These are phyloP conservation scores for Magnaporthiopsis poae DNA, from an alignment of 2,329 filamentous ascomycete species.

Conservation along the genomic window DNA sequence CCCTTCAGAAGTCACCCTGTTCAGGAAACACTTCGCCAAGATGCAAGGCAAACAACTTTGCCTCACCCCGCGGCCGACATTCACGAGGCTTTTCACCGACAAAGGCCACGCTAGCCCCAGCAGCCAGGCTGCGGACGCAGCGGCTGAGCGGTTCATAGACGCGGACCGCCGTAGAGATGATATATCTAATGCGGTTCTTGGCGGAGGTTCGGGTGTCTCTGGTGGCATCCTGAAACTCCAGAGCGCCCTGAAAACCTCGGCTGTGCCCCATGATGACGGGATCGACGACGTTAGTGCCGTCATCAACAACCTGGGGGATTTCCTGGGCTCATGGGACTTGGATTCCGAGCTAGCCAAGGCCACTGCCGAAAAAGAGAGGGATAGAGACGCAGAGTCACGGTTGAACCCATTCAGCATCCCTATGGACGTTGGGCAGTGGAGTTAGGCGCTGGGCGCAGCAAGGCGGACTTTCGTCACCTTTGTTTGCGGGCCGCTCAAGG, in stretches of 20 bases:
- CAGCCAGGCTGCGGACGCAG: conserved; percentile 34
- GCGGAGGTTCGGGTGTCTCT: background rate
- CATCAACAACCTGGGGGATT: conserved; percentile 35
- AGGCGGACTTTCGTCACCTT: background rate
- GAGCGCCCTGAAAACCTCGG: background rate
- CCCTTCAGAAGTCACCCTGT: conserved; percentile 4
- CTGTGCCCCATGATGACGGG: background rate
- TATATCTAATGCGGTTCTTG: background rate
- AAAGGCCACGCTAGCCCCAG: conserved; percentile 7
- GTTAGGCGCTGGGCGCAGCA: background rate
- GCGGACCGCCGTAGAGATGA: conserved; percentile 27
- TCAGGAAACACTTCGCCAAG: conserved; percentile 6
- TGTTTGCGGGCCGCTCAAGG: background rate
- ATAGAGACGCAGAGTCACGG: conserved; percentile 7
- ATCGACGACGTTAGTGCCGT: conserved; percentile 37
- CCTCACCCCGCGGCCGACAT: background rate
- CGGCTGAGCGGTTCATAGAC: conserved; percentile 40
- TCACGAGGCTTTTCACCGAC: background rate
- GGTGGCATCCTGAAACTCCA: background rate
- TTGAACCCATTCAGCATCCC: background rate
- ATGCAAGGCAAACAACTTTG: background rate
- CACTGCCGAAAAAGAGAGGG: conserved; percentile 12
- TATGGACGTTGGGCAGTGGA: background rate
- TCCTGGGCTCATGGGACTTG: conserved; percentile 29
- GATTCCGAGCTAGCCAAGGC: conserved; percentile 27